Conservation (phyloP, 768 basidiomycete species). For the Lactarius vividus region DNA sequence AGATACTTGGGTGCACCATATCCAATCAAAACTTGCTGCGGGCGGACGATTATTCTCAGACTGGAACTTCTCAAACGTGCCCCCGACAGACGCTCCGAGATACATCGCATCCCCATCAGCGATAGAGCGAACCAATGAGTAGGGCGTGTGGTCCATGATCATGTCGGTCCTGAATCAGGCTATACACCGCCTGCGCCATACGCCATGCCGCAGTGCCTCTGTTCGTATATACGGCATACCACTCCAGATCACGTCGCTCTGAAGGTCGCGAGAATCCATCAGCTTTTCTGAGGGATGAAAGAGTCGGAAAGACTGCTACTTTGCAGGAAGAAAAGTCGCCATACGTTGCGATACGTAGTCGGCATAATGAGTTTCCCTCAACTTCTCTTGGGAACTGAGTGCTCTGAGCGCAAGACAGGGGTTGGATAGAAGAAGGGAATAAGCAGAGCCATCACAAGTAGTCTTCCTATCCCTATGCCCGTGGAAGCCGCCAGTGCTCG, state of each 20-base stretch:
- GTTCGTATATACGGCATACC: not conserved
- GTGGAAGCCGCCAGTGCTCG: not conserved
- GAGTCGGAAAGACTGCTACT: not conserved
- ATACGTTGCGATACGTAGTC: not conserved
- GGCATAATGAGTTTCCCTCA: not conserved
- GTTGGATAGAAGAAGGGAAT: not conserved
- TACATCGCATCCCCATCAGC: not conserved
- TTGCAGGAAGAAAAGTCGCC: not conserved
- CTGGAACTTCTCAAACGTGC: not conserved
- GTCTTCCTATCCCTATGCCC: not conserved
- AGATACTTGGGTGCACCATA: not conserved
- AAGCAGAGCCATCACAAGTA: not conserved
- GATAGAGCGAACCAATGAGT: not conserved
- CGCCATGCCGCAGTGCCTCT: not conserved
- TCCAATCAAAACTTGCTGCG: not conserved
- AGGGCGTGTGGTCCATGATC: not conserved
- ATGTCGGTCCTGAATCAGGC: not conserved
- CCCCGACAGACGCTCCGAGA: not conserved
- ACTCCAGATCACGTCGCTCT: not conserved
- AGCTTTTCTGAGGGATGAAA: not conserved
- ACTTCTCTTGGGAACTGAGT: not conserved
- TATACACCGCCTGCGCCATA: not conserved
- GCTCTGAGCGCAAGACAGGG: not conserved
- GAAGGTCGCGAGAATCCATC: not conserved
- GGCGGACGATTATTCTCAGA: too few relatives aligned